phyloP scores from a whole-genome alignment of 805 yeast genomes.

The Kurtzmaniella fragi region DNA sequence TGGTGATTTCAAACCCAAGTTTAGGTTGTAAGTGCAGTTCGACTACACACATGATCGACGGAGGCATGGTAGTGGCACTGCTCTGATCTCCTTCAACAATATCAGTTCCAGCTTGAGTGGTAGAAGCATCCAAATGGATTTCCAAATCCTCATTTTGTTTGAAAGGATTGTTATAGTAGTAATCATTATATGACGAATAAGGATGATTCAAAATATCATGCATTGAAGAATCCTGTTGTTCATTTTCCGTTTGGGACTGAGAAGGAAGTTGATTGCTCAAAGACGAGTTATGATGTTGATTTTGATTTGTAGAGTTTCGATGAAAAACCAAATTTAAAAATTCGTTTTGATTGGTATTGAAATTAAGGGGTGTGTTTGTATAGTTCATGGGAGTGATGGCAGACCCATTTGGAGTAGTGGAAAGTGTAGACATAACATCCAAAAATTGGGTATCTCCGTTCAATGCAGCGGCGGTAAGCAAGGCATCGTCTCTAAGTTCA shows the following conservation, averaged over 20 bases:
- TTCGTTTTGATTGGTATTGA: constrained; percentile 34
- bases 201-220: too few species aligned
- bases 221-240: not conserved
- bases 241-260: constrained; percentile 6
- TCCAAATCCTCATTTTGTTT: constrained; percentile 32
- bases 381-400: constrained; percentile 4
- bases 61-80: constrained; percentile 44
- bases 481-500: constrained; percentile 67
- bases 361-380: constrained; percentile 5
- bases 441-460: constrained; percentile 56
- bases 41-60: constrained; percentile 48
- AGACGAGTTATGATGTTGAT: not conserved
- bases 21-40: constrained; percentile 34
- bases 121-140: constrained; percentile 40
- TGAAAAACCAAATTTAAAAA: constrained; percentile 52
- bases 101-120: constrained; percentile 19
- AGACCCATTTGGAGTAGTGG: constrained; percentile 4
- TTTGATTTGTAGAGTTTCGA: constrained; percentile 20
- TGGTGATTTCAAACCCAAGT: constrained; percentile 37
- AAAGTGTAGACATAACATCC: constrained; percentile 40
- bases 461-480: constrained; percentile 67
- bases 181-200: constrained; percentile 35
- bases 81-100: constrained; percentile 28
- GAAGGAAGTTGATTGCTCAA: not conserved
- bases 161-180: constrained; percentile 36